Evolutionary conservation across 225 moss, liverwort and hornwort genomes (phyloP).

Genomic region (Rhytidiadelphus loreus): DNA sequence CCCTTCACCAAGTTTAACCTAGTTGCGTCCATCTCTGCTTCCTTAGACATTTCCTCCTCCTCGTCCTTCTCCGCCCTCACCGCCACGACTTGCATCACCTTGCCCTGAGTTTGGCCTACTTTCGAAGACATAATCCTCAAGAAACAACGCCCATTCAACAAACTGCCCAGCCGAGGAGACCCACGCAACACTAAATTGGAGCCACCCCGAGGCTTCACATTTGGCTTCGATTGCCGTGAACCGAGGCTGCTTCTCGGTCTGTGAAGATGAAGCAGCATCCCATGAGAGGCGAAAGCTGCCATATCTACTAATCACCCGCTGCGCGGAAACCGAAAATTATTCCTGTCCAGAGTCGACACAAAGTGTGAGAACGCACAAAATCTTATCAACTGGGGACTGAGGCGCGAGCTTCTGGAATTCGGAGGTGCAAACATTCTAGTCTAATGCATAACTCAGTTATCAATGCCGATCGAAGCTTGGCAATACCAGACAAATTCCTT

Average conservation of each 20-base stretch:
- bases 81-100: neutral
- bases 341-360: neutral
- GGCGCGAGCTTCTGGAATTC: neutral
- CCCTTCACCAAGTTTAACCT: conserved; percentile 9
- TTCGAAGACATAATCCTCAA: neutral
- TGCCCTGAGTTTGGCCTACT: neutral
- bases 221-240: neutral
- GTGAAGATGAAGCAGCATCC: neutral
- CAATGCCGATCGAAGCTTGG: neutral
- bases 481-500: neutral
- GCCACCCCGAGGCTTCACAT: neutral
- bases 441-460: neutral
- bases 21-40: neutral
- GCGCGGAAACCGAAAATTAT: neutral
- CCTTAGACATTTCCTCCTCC: neutral
- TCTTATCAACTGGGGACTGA: neutral
- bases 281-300: conserved; percentile 7
- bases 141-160: neutral
- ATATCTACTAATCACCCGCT: neutral
- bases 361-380: neutral
- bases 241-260: neutral
- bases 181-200: neutral
- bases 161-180: neutral
- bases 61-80: neutral
- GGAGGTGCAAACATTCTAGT: neutral